Base-by-base conservation (phyloP, 805 yeast species). In the Kodamaea laetipori region DNA sequence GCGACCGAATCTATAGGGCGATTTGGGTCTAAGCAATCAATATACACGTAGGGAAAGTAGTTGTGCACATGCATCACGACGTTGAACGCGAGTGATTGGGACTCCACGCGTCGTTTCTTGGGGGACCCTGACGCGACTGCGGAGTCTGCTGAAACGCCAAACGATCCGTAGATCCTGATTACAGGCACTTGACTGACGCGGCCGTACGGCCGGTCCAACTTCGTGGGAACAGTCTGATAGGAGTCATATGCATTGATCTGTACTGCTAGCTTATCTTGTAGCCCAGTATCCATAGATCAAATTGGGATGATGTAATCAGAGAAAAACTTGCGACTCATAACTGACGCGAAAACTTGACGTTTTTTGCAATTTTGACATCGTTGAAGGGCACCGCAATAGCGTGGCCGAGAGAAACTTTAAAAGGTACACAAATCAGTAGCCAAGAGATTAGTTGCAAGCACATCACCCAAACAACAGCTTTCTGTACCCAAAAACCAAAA, bases 61-160 rank as follows among this genome's bases (percentile, higher is more conserved):
- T 92, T 90, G 65, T 90, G 98, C 7, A 94, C 67, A 60, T 94
- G 97, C 1, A 85, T 76, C 10, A 71, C 43, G 1, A 62, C 50
- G 46, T 64, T 63, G 50, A 55, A 64, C 25, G 56, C 61, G 4
- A 48, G 35, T 3, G 43, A 18, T 11, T 47, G 45, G 10, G 38
- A 4, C 16, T 32, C 32, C 8, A 27, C 39, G 30, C 41, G 26
- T 17, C 32, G 26, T 7, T 12, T 31, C 26, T 37, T 41, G 21
- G 36, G 17, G 12, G 34, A 25, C n/a, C n/a, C n/a, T n/a, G n/a
- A n/a, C n/a, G n/a, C n/a, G n/a, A n/a, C n/a, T n/a, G n/a, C n/a
- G n/a, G n/a, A n/a, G n/a, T n/a, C n/a, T n/a, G n/a, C n/a, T n/a
- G 78, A 80, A 0, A 81, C 71, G 1, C 78, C 72, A 0, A 84